A percentile compares a stretch with the other conserved stretches of the same genome.
phyloP scores from a whole-genome alignment of 768 basidiomycete species.

The Lenzites betulinus region DNA sequence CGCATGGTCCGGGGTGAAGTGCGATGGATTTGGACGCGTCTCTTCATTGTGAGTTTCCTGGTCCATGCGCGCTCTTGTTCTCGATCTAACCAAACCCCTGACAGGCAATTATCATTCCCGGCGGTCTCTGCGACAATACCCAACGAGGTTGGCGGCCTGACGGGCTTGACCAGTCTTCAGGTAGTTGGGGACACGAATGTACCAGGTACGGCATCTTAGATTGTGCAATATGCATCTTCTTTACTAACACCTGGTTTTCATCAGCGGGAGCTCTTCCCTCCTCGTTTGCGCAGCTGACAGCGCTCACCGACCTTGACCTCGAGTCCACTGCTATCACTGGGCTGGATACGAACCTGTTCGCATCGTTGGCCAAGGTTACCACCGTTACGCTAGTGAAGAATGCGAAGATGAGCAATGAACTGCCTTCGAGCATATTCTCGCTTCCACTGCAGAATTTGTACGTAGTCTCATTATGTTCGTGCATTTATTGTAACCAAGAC shows the following conservation, averaged over 20 bases:
- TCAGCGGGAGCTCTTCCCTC: constrained; percentile 46
- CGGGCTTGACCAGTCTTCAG: constrained; percentile 39
- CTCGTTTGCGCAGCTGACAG: constrained; percentile 40
- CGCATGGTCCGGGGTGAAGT: constrained; percentile 48
- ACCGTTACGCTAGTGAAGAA: constrained; percentile 44
- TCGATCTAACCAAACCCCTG: neutral
- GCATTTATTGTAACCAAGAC: neutral
- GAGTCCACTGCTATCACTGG: constrained; percentile 43
- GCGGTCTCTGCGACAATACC: constrained; percentile 49
- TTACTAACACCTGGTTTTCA: neutral
- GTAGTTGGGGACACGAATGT: constrained; percentile 44
- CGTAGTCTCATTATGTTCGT: constrained; percentile 19
- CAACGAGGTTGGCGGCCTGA: constrained; percentile 42
- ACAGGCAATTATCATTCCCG: constrained; percentile 45
- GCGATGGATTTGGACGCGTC: constrained; percentile 43
- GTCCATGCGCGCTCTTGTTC: neutral
- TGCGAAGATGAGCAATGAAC: constrained; percentile 38
- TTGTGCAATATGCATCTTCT: too few species aligned
- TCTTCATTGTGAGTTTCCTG: constrained; percentile 41
- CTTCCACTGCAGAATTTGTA: constrained; percentile 43
- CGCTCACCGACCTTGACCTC: constrained; percentile 42
- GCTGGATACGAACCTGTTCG: constrained; percentile 37
- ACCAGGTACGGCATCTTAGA: constrained; percentile 39
- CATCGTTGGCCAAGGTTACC: constrained; percentile 37
- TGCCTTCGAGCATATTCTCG: constrained; percentile 39